A percentile compares a stretch with the other conserved stretches of the same genome.
Conservation (phyloP, 176 grass and related monocot species). For the Oryza officinalis region DNA sequence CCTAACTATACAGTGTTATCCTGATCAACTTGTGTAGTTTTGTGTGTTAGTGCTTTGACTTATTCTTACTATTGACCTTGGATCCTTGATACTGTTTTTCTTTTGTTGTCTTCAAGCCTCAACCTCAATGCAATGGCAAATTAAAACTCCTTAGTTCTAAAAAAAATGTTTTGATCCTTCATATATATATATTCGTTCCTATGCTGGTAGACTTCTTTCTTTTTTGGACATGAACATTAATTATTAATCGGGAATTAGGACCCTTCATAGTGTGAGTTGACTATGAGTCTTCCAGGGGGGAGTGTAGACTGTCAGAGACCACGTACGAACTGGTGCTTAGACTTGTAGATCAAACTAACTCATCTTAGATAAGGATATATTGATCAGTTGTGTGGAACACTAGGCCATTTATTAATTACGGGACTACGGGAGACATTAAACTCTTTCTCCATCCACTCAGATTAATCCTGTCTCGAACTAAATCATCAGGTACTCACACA, state of each 20-base stretch:
- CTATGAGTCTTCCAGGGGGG: not conserved
- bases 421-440: not conserved
- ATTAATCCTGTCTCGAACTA: not conserved
- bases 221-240: not conserved
- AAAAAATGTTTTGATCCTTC: not conserved
- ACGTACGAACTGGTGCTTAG: not conserved
- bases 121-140: not conserved
- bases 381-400: not conserved
- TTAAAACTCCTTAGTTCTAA: not conserved
- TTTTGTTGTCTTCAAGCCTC: not conserved
- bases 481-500: not conserved
- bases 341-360: not conserved
- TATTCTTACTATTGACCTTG: not conserved
- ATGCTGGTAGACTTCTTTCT: not conserved
- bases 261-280: not conserved
- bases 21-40: not conserved
- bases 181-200: not conserved
- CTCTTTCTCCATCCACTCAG: not conserved
- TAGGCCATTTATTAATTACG: not conserved
- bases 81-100: not conserved
- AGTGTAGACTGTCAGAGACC: not conserved
- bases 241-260: not conserved
- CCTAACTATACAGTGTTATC: not conserved
- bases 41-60: not conserved
- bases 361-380: not conserved